phyloP scores from a whole-genome alignment of 73 alveolate genomes.

The Tetrahymena elliotti region DNA sequence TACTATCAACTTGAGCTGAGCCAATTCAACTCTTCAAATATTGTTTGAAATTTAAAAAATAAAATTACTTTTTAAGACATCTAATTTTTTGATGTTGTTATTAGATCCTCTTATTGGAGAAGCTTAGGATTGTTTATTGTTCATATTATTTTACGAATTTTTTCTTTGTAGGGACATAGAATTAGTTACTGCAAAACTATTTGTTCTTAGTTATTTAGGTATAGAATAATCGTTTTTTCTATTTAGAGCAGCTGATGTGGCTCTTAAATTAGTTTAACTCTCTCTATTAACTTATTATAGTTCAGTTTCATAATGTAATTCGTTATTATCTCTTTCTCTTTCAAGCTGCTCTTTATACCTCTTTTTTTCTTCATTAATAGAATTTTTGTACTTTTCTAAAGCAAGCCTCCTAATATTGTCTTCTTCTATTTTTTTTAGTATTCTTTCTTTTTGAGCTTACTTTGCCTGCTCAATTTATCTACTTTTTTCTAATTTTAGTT shows the following conservation, averaged over 20 bases:
- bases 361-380: background rate
- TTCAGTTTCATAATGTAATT: background rate
- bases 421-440: background rate
- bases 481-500: background rate
- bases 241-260: background rate
- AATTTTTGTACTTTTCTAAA: background rate
- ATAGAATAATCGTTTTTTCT: background rate
- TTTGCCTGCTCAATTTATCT: background rate
- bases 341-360: background rate
- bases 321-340: background rate
- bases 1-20: too few species aligned
- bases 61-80: background rate
- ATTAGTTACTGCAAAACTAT: background rate
- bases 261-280: background rate
- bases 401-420: background rate
- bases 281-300: background rate
- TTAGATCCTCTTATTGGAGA: background rate
- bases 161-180: background rate
- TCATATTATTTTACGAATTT: background rate
- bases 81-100: background rate
- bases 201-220: background rate
- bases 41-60: background rate
- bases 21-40: background rate
- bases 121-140: background rate
- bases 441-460: background rate